A percentile compares a stretch with the other conserved stretches of the same genome.
phyloP scores from a whole-genome alignment of 768 basidiomycete species.

The Lentinula boryana region DNA sequence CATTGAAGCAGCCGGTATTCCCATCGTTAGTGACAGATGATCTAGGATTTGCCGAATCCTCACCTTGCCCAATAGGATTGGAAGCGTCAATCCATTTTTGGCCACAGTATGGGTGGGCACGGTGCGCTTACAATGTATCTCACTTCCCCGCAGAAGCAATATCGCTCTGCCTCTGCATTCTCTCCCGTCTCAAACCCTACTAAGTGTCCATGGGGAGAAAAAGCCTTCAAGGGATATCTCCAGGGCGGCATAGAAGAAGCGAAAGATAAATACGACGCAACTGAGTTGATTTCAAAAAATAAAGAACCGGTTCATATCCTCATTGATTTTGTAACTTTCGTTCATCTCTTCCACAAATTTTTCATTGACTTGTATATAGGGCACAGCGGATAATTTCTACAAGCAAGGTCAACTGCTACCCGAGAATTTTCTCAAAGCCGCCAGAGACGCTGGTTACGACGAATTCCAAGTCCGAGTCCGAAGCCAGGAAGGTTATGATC shows the following conservation, averaged over 20 bases:
- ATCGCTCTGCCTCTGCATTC: conserved; percentile 87
- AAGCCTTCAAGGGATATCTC: conserved; percentile 86
- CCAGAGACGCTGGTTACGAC: conserved; percentile 65
- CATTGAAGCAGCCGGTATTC: conserved; percentile 65
- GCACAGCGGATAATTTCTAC: conserved; percentile 77
- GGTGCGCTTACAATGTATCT: conserved; percentile 92
- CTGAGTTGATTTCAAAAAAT: conserved; percentile 63
- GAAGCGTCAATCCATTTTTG: conserved; percentile 80
- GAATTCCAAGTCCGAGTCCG: conserved; percentile 74
- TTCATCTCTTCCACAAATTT: neutral
- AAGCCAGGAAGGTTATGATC: conserved; percentile 80
- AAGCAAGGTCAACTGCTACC: conserved; percentile 85
- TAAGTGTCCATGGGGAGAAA: conserved; percentile 85
- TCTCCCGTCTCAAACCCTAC: conserved; percentile 83
- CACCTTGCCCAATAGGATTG: conserved; percentile 51
- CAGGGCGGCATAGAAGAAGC: conserved; percentile 74
- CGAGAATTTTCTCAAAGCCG: conserved; percentile 79
- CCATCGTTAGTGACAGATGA: conserved; percentile 51
- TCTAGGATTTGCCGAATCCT: neutral
- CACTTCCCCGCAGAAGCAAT: conserved; percentile 55
- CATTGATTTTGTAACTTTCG: conserved; percentile 66
- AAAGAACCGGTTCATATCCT: conserved; percentile 71
- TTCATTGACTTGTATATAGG: conserved; percentile 34
- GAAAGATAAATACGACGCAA: conserved; percentile 71
- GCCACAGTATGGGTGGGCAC: conserved; percentile 98